These are phyloP conservation scores for Coelastrella sp. DNA, from an alignment of 139 green algal species.

Conservation along the genomic window DNA sequence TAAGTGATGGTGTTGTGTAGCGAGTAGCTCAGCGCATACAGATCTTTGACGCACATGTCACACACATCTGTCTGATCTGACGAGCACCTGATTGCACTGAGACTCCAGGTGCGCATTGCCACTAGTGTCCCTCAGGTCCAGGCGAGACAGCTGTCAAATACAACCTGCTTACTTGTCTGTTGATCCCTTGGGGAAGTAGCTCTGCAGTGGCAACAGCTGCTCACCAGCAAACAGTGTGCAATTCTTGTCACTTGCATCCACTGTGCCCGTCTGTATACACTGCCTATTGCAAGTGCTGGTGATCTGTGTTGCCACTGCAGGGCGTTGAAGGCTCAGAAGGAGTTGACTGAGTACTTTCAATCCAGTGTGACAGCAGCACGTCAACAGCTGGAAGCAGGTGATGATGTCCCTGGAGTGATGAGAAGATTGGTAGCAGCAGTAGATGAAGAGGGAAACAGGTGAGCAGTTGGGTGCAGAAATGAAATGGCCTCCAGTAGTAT, in stretches of 20 bases:
- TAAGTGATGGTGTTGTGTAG: not conserved
- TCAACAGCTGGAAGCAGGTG: not conserved
- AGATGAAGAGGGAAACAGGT: conserved; percentile 18
- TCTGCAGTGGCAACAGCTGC: too few relatives aligned
- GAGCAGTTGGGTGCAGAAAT: not conserved
- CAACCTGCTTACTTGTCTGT: too few relatives aligned
- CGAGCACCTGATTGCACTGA: too few relatives aligned
- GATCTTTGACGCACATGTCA: too few relatives aligned
- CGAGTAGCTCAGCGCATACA: conserved; percentile 10
- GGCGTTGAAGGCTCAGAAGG: conserved; percentile 1
- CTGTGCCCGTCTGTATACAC: not conserved
- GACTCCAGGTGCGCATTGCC: too few relatives aligned
- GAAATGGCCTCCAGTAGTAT: not conserved
- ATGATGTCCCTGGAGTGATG: not conserved
- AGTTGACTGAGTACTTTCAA: conserved; percentile 12
- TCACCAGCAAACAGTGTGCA: too few relatives aligned
- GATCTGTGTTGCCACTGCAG: not conserved
- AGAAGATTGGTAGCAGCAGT: not conserved
- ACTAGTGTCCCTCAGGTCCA: too few relatives aligned
- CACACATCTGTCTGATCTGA: too few relatives aligned
- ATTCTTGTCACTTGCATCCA: not conserved
- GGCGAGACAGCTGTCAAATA: too few relatives aligned
- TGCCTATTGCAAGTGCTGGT: not conserved
- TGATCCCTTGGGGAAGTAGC: too few relatives aligned
- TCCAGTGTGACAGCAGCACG: not conserved